Evolutionary conservation across 148 eudicot genomes (phyloP).

Genomic region (Beta vulgaris): DNA sequence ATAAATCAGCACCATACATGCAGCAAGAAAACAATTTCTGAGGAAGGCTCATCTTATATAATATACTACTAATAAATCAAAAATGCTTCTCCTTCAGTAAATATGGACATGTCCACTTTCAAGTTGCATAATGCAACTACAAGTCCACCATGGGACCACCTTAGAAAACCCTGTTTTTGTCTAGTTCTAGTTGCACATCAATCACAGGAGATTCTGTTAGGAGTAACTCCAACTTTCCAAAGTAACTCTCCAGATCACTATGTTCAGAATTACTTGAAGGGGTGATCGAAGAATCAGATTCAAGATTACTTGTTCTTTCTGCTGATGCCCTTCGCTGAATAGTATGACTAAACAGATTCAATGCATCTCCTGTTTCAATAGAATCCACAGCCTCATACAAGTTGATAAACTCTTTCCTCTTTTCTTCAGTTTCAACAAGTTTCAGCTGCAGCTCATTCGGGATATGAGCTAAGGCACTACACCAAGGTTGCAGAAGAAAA

Average conservation of each 20-base stretch:
- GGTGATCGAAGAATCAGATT: constrained; percentile 16
- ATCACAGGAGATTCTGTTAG: constrained; percentile 35
- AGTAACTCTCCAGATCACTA: constrained; percentile 38
- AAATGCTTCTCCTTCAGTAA: neutral
- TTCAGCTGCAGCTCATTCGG: constrained; percentile 50
- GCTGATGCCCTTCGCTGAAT: constrained; percentile 28
- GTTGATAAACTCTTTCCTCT: constrained; percentile 39
- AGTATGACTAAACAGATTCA: constrained; percentile 51
- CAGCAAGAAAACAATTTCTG: neutral
- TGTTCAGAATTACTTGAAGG: constrained; percentile 23
- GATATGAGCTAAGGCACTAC: constrained; percentile 60
- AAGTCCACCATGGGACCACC: too few relatives aligned
- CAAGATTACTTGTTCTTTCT: constrained; percentile 17
- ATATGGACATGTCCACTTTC: neutral
- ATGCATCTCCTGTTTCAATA: constrained; percentile 57
- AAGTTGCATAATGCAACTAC: neutral
- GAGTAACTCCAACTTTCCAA: constrained; percentile 47
- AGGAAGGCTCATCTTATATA: neutral
- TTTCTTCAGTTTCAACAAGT: constrained; percentile 53
- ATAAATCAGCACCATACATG: neutral
- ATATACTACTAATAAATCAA: neutral
- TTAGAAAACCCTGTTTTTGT: constrained; percentile 12
- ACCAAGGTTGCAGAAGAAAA: constrained; percentile 12
- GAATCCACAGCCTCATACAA: constrained; percentile 54
- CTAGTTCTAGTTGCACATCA: constrained; percentile 33